A percentile compares a stretch with the other conserved stretches of the same genome.
Evolutionary conservation across 192 early-diverging fungal species (phyloP).

Genomic region (Pecoramyces ruminantium): DNA sequence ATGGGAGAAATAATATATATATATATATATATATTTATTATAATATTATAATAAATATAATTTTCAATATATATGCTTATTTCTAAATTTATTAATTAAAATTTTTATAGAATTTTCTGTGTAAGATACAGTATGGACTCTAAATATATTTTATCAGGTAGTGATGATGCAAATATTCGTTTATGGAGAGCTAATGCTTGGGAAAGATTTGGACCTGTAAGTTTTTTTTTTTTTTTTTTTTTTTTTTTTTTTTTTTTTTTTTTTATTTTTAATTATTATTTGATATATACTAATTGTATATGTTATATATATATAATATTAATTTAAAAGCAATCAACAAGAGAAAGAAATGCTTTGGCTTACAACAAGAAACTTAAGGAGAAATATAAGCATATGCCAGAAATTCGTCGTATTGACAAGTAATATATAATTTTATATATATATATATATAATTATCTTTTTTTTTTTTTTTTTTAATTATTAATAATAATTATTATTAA

Average conservation of each 20-base stretch:
- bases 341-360: slow-evolving; percentile 60
- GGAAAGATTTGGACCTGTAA: slow-evolving; percentile 58
- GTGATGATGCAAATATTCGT: slow-evolving; percentile 93
- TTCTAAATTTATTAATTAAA: not conserved
- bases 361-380: slow-evolving; percentile 83
- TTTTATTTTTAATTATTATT: slow-evolving; percentile 2
- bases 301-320: not conserved
- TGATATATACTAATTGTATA: too few relatives aligned
- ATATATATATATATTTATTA: too few relatives aligned
- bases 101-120: slow-evolving; percentile 46
- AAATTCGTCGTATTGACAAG: slow-evolving; percentile 41
- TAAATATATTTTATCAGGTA: slow-evolving; percentile 85
- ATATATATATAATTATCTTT: not conserved
- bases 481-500: too few relatives aligned
- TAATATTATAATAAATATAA: too few relatives aligned
- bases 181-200: slow-evolving; percentile 92
- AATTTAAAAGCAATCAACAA: slow-evolving; percentile 20
- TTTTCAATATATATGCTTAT: too few relatives aligned
- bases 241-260: slow-evolving; percentile 1
- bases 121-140: slow-evolving; percentile 87
- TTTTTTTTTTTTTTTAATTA: too few relatives aligned
- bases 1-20: not conserved
- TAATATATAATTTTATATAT: not conserved
- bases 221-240: too few relatives aligned
- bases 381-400: slow-evolving; percentile 76